A percentile compares a stretch with the other conserved stretches of the same genome.
Evolutionary conservation across 2,329 filamentous ascomycete species (phyloP).

Genomic region (Ilyonectria destructans): DNA sequence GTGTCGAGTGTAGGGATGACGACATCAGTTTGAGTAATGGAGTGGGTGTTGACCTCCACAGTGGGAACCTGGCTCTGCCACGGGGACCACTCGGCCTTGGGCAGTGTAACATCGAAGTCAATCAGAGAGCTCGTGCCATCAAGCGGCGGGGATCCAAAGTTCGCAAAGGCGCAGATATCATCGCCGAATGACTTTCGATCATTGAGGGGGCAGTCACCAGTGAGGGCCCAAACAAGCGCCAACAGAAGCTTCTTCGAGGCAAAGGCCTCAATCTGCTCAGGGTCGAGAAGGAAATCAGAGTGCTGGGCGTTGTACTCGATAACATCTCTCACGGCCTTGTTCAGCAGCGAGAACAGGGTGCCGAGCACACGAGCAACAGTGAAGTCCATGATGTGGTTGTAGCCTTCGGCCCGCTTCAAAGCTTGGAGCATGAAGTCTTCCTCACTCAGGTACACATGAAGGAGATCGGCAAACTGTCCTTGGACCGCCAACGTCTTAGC

Average conservation of each 20-base stretch:
- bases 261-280: conserved; percentile 91
- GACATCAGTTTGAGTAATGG: conserved; percentile 96
- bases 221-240: conserved; percentile 94
- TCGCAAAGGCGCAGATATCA: conserved; percentile 85
- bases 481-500: conserved; percentile 87
- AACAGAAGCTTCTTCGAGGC: conserved; percentile 95
- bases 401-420: conserved; percentile 82
- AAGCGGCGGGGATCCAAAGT: conserved; percentile 87
- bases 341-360: conserved; percentile 94
- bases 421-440: conserved; percentile 87
- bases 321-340: conserved; percentile 92
- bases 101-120: conserved; percentile 92
- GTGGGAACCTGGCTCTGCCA: conserved; percentile 97
- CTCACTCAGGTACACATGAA: conserved; percentile 81
- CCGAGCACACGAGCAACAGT: conserved; percentile 91
- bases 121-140: conserved; percentile 89
- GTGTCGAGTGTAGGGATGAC: conserved; percentile 99
- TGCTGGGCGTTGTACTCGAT: conserved; percentile 98
- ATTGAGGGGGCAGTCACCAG: conserved; percentile 90
- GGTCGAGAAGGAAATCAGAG: conserved; percentile 91
- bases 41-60: conserved; percentile 98
- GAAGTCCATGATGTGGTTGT: conserved; percentile 99
- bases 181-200: conserved; percentile 95
- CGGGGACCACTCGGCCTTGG: conserved; percentile 88
- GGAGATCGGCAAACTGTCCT: conserved; percentile 82